Evolutionary conservation across 768 basidiomycete species (phyloP).

Genomic region (Mycena filopes): DNA sequence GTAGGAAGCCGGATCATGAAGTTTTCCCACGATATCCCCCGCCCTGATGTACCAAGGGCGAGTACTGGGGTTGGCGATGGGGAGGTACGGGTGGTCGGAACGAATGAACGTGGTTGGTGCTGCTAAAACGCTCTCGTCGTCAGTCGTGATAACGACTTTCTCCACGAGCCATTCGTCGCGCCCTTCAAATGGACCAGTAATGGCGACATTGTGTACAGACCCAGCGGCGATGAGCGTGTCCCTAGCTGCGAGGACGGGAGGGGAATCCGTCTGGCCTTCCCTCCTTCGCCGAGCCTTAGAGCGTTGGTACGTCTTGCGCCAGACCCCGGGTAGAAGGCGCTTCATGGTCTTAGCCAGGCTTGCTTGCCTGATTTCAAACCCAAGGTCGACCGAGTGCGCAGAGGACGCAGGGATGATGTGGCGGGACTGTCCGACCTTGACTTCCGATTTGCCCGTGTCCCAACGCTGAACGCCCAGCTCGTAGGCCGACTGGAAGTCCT

Average conservation of each 20-base stretch:
- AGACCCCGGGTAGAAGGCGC: not conserved
- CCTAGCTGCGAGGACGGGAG: slow-evolving; percentile 11
- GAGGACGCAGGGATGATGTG: slow-evolving; percentile 21
- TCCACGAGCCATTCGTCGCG: too few relatives aligned
- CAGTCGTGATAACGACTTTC: not conserved
- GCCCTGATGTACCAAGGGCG: slow-evolving; percentile 24
- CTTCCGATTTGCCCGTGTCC: not conserved
- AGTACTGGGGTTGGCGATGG: slow-evolving; percentile 31
- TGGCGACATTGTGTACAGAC: too few relatives aligned
- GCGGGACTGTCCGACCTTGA: slow-evolving; percentile 7
- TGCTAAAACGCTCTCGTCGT: not conserved
- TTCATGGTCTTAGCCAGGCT: not conserved
- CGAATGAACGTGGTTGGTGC: not conserved
- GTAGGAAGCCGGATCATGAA: slow-evolving; percentile 3
- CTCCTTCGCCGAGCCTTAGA: not conserved
- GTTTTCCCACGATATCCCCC: slow-evolving; percentile 20
- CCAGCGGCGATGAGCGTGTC: too few relatives aligned
- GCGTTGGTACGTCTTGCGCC: not conserved
- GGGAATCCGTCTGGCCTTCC: not conserved
- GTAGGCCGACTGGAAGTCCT: too few relatives aligned
- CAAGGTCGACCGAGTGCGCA: not conserved
- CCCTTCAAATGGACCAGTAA: too few relatives aligned
- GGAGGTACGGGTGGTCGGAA: slow-evolving; percentile 14
- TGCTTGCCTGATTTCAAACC: slow-evolving; percentile 16
- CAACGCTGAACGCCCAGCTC: not conserved